Conservation (phyloP, 768 basidiomycete genomes). For the Calvatia gigantea region DNA sequence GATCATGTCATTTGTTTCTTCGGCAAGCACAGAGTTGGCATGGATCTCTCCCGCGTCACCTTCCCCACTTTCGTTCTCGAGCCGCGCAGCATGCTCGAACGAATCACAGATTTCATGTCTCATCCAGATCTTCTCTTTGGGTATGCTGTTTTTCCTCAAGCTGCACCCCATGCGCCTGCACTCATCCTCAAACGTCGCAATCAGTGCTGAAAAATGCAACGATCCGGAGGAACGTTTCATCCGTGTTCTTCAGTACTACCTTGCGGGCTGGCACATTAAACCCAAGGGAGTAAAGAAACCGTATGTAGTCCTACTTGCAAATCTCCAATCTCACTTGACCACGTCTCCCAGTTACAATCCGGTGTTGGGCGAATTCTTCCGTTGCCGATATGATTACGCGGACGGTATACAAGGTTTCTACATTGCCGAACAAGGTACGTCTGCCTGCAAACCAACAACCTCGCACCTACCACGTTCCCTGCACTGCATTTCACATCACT, state of each 20-base stretch:
- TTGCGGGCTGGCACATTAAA: constrained; percentile 99
- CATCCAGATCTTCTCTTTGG: constrained; percentile 97
- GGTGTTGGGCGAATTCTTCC: constrained; percentile 95
- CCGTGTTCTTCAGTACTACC: constrained; percentile 88
- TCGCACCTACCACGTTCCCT: constrained; percentile 2
- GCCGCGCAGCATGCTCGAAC: constrained; percentile 94
- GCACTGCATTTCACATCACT: background rate
- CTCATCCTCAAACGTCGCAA: constrained; percentile 4
- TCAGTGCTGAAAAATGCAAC: constrained; percentile 73
- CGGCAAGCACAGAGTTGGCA: constrained; percentile 66
- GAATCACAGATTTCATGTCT: constrained; percentile 99
- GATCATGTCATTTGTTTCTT: constrained; percentile 7
- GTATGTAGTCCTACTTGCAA: constrained; percentile 39
- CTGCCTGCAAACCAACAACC: background rate
- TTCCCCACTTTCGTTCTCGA: constrained; percentile 96
- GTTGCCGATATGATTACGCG: constrained; percentile 89
- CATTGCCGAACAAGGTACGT: constrained; percentile 89
- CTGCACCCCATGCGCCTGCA: background rate
- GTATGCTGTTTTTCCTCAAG: constrained; percentile 38
- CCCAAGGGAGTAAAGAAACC: constrained; percentile 99
- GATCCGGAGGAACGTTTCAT: constrained; percentile 91
- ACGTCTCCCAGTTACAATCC: constrained; percentile 78
- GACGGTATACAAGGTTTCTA: constrained; percentile 92
- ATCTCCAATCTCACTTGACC: constrained; percentile 5
- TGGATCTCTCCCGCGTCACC: constrained; percentile 95